Base-by-base conservation (phyloP, 805 yeast species). In the Ogataea henricii region DNA sequence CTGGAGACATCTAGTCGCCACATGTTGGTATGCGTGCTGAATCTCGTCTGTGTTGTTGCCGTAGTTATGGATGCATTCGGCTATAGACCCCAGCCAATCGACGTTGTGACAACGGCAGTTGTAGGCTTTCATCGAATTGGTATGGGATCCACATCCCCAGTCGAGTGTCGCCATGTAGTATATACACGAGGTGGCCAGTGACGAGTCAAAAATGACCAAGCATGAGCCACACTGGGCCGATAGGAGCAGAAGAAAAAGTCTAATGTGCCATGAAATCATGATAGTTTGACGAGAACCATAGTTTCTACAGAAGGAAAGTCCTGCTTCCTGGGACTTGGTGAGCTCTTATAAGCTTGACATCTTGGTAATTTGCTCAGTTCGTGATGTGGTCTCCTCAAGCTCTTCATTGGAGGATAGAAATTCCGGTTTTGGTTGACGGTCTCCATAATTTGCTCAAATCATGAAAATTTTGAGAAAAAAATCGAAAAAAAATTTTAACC, bases 11-110 rank as follows among this genome's bases (percentile, higher is more conserved):
- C 77, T 58, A 3, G 50, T 52, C 23, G 65, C 58, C 4, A 74
- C 45, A 56, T 75, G 77, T 37, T 55, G 56, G 35, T 69, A 68
- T 0, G 73, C 79, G 45, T 74, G 76, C n/a, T 66, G 55, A 8
- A 64, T 53, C 26, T 62, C 59, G 12, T 53, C 51, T 16, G 65
- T 57, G 32, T 58, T 58, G 32, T 60, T 57, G 1, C 74, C 63
- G 39, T 66, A 63, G 12, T 58, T 57, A 27, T 65, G 56, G n/a
- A 75, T 62, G 58, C 80, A 76, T 37, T 62, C 66, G 1, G 78
- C 64, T 1, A 74, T 66, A 0, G 77, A 66, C 1, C 77, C 77
- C 18, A 74, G 47, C 78, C 78, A 76, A 34, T 72, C 67, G 18
- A 63, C 48, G 52, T 73, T 73, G 3, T 55, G 53, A 54, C 80